phyloP scores from a whole-genome alignment of 768 basidiomycete genomes.

The Pisolithus sp. region DNA sequence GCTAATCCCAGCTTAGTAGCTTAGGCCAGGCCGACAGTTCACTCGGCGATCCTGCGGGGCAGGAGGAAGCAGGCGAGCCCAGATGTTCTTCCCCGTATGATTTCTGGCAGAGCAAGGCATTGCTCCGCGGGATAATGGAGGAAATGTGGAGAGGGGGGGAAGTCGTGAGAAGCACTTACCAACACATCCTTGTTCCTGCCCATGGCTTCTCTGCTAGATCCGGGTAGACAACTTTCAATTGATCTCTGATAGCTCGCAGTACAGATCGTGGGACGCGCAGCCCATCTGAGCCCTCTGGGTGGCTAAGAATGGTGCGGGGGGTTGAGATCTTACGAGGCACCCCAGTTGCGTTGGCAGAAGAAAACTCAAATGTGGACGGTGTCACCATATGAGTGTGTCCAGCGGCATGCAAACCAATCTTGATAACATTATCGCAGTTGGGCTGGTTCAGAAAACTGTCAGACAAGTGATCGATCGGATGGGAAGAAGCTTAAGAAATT shows the following conservation, averaged over 20 bases:
- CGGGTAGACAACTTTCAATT: conserved; percentile 62
- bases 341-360: neutral
- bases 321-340: conserved; percentile 49
- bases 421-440: conserved; percentile 61
- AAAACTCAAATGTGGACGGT: conserved; percentile 4
- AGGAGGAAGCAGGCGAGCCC: neutral
- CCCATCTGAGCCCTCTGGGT: conserved; percentile 45
- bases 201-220: conserved; percentile 71
- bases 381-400: conserved; percentile 53
- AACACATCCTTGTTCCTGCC: conserved; percentile 73
- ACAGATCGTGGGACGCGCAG: conserved; percentile 58
- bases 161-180: conserved; percentile 42
- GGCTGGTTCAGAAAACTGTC: conserved; percentile 39
- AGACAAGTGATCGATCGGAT: no score
- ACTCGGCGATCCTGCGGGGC: no score
- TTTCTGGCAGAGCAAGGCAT: neutral
- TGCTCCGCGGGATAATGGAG: neutral
- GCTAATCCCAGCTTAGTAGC: no score
- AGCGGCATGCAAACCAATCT: conserved; percentile 68
- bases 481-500: no score
- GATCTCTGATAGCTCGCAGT: conserved; percentile 43
- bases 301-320: conserved; percentile 66
- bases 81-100: neutral
- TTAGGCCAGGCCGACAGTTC: no score
- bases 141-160: neutral